Base-by-base conservation (phyloP, 108 stramenopile genomes). In the Parietichytrium sp. region DNA sequence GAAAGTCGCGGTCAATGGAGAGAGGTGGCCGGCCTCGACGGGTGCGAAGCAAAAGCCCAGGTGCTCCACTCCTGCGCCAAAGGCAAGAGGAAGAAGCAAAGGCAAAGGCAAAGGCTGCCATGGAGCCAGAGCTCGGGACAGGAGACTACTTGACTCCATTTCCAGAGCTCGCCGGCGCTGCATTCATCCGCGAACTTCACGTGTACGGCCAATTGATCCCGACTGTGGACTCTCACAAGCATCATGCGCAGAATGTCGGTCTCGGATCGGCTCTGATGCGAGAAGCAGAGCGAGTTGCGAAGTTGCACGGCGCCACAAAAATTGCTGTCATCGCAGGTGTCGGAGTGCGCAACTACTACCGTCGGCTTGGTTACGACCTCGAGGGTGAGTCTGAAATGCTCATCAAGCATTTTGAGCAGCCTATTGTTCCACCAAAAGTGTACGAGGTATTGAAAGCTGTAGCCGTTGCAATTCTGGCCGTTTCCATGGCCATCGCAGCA, bases 171-270 rank as follows among this genome's bases (percentile, higher is more conserved):
- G 42, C 36, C 10, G 61, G 61, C 42, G 61, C 61, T 27, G 61
- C 61, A 6, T 25, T 82, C n/a, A 61, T 82, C 15, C 83, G 87
- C 20, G 95, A 96, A 87, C 87, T 98, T 47, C 97, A 98, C 85
- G 97, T 98, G 2, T 98, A 98, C 82, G 97, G 97, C n/a, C 91
- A 92, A n/a, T 94, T 95, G 29, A 95, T 96, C 51, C 93, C 95
- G 4, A 72, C 61, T 7, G 88, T 90, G 13, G 92, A 89, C 10
- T 84, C 94, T 52, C 94, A 96, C 82, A 94, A 94, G 3, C 92
- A 94, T 3, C 88, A 95, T 20, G 96, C 96, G 82, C 97, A 98
- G 86, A 95, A 98, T 88, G 94, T 93, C 83, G 97, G 97, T 23
- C 95, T 93, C 87, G 97, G 97, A 30, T 91, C 92, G 82, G 79